Evolutionary conservation across 2,329 filamentous ascomycete species (phyloP), one percentile per base, ranked within the genome.

Genomic region (Ilyonectria mors-panacis): DNA sequence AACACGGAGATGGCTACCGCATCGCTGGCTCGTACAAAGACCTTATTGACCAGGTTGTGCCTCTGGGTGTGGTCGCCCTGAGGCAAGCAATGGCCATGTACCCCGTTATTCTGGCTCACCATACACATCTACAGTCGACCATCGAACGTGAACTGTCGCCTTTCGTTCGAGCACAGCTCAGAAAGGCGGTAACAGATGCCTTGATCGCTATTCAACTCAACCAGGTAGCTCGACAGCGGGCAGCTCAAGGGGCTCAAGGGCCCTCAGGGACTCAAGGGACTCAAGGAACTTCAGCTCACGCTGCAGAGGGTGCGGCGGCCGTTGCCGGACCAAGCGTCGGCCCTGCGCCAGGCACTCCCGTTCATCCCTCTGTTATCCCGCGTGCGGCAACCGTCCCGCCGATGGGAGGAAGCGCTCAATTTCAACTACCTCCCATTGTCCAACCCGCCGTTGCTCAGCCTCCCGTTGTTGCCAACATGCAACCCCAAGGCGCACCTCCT

Each of bases 31-130:
- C 84, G 4, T 86, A 87, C 59, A 83, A 80, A 39, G 80, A 82
- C 10, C 77, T 89, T 65, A 88, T 91, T 58, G 87, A 91, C 63
- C 78, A 81, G 6, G 79, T 85, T 15, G 82, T 91, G 0, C 82
- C 85, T 0, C 82, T 85, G 58, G 89, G 89, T 0, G 82, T 82
- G 0, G 76, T 75, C 3, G 82, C 84, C 5, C 78, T 90, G 9
- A 80, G 84, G 33, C 81, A 84, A 45, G 82, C 83, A 1, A 75
- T 90, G 30, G 69, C 78, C 0, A 82, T 77, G 4, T 85, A 87
- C 65, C 87, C 87, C 1, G 81, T 81, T 4, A 83, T 88, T 68
- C 78, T 89, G 6, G 78, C 79, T 6, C 85, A 84, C 68, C 83
- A 86, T 57, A 78, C 75, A 6, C 83, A 87, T 54, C 80, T 90